phyloP scores from a whole-genome alignment of 768 basidiomycete species.

The Suillus sp. region DNA sequence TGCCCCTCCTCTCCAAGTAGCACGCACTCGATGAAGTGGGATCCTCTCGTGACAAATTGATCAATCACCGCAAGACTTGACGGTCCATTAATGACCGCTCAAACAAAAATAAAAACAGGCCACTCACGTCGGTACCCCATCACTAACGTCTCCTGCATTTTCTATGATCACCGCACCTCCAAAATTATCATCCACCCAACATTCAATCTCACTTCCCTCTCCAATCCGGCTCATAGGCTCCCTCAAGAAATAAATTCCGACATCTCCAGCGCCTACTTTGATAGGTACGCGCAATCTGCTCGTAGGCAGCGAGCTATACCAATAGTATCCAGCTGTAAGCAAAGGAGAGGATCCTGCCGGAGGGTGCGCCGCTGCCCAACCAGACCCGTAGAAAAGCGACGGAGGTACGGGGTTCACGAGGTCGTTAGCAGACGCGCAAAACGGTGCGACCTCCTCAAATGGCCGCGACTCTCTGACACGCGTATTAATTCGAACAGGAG shows the following conservation, averaged over 20 bases:
- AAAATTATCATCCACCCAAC: constrained; percentile 98
- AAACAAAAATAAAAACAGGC: too few species aligned
- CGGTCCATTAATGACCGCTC: not conserved
- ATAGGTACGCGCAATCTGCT: constrained; percentile 84
- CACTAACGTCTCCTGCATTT: constrained; percentile 70
- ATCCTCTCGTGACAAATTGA: constrained; percentile 78
- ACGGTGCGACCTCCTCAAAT: constrained; percentile 88
- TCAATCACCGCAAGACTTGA: constrained; percentile 84
- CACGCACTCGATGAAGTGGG: constrained; percentile 92
- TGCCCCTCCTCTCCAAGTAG: constrained; percentile 86
- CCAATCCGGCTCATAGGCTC: constrained; percentile 63
- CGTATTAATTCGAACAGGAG: constrained; percentile 70
- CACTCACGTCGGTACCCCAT: constrained; percentile 68
- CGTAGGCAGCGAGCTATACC: constrained; percentile 86
- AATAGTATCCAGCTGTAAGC: constrained; percentile 79
- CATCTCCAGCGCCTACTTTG: constrained; percentile 84
- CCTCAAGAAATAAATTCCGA: constrained; percentile 87
- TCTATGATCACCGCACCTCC: constrained; percentile 73
- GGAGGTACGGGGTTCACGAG: constrained; percentile 96
- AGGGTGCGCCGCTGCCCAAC: constrained; percentile 85
- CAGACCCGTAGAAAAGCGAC: constrained; percentile 89
- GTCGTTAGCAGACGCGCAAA: constrained; percentile 96
- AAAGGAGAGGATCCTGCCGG: constrained; percentile 45
- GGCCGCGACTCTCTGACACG: constrained; percentile 53
- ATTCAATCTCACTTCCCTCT: constrained; percentile 73